Evolutionary conservation across 352 stramenopile genomes (phyloP), one percentile per base, ranked within the genome.

Genomic region (Phytopythium montanum): DNA sequence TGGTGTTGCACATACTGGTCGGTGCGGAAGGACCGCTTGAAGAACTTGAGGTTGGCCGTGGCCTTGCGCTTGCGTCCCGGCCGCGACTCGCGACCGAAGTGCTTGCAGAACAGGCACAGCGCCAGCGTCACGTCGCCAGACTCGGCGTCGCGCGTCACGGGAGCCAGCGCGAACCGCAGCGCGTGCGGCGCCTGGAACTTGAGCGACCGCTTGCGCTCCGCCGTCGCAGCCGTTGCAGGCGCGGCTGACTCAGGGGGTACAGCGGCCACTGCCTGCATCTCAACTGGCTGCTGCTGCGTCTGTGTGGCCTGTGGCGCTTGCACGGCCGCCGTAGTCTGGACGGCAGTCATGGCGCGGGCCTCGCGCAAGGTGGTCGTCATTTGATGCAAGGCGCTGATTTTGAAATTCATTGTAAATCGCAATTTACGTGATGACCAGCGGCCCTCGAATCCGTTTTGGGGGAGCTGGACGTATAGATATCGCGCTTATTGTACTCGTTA

Each of bases 1-100:
- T 86, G 66, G 76, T 90, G 80, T 62, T 90, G 80, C 61, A 83
- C 41, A 67, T 88, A 90, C 69, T 88, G 80, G 62, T 90, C 77
- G 36, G 80, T 88, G 52, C 80, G 73, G 60, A 88, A 90, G 8
- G 69, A 70, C 42, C 70, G 68, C 28, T 79, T 79, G 54, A 88
- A 90, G 61, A 84, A 88, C 58, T 88, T 87, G 64, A 85, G 58
- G 53, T 87, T 90, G 56, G 71, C 76, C 19, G 74, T 88, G 26
- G 68, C 75, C 29, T 72, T 70, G 12, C 78, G 77, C 64, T 87
- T 79, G n/a, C 70, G 70, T 28, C 79, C 72, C 5, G 66, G 59
- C n/a, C 68, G 69, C 62, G 81, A 66, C 44, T 90, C 78, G 38
- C 80, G 80, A 0, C 80, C 80, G 54, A 87, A 85, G 53, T 85